Evolutionary conservation across 2,329 filamentous ascomycete genomes (phyloP), one percentile per base, ranked within the genome.

Genomic region (Cercospora janseana): DNA sequence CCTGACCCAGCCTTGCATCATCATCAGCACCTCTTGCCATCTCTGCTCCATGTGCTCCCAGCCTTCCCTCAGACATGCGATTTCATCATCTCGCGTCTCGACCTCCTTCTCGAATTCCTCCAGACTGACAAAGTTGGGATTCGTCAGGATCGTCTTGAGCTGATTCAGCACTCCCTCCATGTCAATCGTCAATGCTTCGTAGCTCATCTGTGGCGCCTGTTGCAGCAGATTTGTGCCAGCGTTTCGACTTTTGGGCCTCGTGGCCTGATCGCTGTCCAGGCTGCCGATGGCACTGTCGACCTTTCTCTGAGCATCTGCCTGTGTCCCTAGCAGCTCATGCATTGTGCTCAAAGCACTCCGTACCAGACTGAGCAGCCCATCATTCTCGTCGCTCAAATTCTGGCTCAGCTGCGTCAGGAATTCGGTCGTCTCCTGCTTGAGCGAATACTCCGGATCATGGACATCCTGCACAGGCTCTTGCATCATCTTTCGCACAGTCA

Each of bases 101-200:
- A 98, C 89, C 68, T 97, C 93, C 62, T 97, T 73, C 64, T 95
- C 85, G 2, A 98, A 89, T 68, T 97, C 93, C 62, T 97, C 93
- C 16, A 97, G 82, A 0, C 92, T 88, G 10, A 96, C 93, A 67
- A 97, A 98, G 2, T 91, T 95, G 1, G 93, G 93, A 64, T 97
- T 97, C 6, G 90, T 96, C 35, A 98, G 76, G 28, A 98, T 81
- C 2, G 80, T 86, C 58, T 87, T 81, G 57, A 98, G 79, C 64
- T 95, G 89, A 26, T 87, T 82, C 53, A 97, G 77, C 7, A 95
- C 83, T 5, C 75, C 75, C 46, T 91, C 85, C 71, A 96, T 81
- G 57, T 94, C 87, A 6, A 72, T 66, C 0, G 86, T 82, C 54
- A 97, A 70, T 4, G 75, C 79, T 35, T 91, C 86, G 60, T 88